Evolutionary conservation across 495 filamentous ascomycete species (phyloP), one percentile per base, ranked within the genome.

Genomic region (Lindgomyces ingoldianus): DNA sequence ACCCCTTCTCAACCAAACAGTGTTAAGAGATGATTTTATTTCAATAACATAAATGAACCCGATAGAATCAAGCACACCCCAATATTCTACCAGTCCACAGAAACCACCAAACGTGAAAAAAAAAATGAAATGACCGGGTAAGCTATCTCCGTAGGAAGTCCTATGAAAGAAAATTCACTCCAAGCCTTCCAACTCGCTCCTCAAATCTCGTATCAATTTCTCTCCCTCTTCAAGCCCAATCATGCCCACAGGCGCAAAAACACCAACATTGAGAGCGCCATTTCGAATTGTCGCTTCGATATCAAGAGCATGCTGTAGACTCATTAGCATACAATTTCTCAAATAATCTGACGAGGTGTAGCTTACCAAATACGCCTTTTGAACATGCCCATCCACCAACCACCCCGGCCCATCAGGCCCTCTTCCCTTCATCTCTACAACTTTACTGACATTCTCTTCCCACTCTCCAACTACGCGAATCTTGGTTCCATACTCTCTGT

Each of bases 241-340:
- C 76, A 81, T 69, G 22, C 63, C 68, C 57, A 66, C 59, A 0
- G 79, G 75, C 16, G 65, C 70, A 58, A 87, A 87, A 4, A 85
- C 71, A 4, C 85, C 85, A 47, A 87, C 74, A 52, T 82, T 80
- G 70, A 86, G 71, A 0, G 50, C 54, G 3, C 79, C 78, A 19
- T 72, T 75, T 3, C 70, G 58, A 11, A 85, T 52, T 10, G 78
- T 75, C 25, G 78, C 77, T 65, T 87, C 85, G 6, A 87, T 53
- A 64, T 87, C 84, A 27, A 87, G 39, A 0, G 81, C 73, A 57
- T 80, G 76, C 83, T 86, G 58, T 29, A 65, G 25, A 59, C 54
- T 52, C 29, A 56, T 67, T 62, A 70, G 49, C 44, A 57, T 3
- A 57, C 18, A 22, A 3, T 9, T 49, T 44, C 18, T 4, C n/a